Conservation (phyloP, 805 yeast genomes). For the Kazachstania psychrophila region DNA sequence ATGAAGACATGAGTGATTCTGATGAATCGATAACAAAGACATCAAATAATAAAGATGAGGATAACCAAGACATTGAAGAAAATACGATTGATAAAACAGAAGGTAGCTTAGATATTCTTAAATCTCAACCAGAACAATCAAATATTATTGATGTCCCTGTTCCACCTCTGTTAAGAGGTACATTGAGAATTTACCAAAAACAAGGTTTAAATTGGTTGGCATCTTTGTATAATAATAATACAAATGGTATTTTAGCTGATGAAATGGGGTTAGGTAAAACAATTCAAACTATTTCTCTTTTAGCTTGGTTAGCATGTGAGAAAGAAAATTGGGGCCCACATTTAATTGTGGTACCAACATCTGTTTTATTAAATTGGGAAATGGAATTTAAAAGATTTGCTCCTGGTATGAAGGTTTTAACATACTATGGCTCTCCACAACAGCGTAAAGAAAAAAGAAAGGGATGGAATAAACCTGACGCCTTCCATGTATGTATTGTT, state of each 20-base stretch:
- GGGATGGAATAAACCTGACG: slow-evolving; percentile 95
- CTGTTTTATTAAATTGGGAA: slow-evolving; percentile 97
- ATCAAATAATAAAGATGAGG: slow-evolving; percentile 6
- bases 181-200: slow-evolving; percentile 81
- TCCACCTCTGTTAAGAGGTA: slow-evolving; percentile 73
- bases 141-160: slow-evolving; percentile 63
- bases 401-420: slow-evolving; percentile 91
- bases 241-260: slow-evolving; percentile 95
- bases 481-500: slow-evolving; percentile 94
- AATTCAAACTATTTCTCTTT: slow-evolving; percentile 83
- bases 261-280: slow-evolving; percentile 99
- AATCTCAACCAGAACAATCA: slow-evolving; percentile 19
- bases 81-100: slow-evolving; percentile 10
- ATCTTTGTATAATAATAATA: slow-evolving; percentile 79
- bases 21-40: slow-evolving; percentile 5
- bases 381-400: slow-evolving; percentile 98
- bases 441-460: slow-evolving; percentile 91
- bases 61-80: slow-evolving; percentile 9
- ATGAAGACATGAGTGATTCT: background rate
- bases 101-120: slow-evolving; percentile 5
- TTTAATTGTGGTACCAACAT: slow-evolving; percentile 91
- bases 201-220: slow-evolving; percentile 97
- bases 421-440: slow-evolving; percentile 94
- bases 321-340: slow-evolving; percentile 98
- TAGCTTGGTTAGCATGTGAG: slow-evolving; percentile 85